Base-by-base conservation (phyloP, 106 monocot genomes). In the Cymbidium sinense region DNA sequence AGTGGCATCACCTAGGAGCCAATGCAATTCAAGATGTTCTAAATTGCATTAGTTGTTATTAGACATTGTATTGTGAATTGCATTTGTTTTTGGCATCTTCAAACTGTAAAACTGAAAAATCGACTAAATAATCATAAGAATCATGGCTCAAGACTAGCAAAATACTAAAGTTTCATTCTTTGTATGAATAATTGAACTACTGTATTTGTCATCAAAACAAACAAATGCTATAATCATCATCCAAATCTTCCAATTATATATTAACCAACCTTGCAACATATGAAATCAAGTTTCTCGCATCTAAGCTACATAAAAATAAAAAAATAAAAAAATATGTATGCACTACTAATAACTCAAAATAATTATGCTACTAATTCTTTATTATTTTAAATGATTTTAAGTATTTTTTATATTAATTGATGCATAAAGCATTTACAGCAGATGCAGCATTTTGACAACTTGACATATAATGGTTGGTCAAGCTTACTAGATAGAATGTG, bases 61-160 rank as follows among this genome's bases (percentile, higher is more conserved):
- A 27, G 64, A 8, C 28, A 64, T 23, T 6, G 21, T 36, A 11
- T 64, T 7, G 28, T 27, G 0, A 64, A 64, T 23, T 64, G 52
- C 52, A 52, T 52, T 52, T 20, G 2, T 3, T 36, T 52, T 20
- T n/a, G 52, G 20, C 17, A 52, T 3, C 52, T 18, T 52, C 52
- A 52, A 64, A 25, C 64, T 64, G 64, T 7, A 64, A 70, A 70
- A 70, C 69, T 70, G 33, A 31, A 70, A 64, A 64, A 7, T 36
- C n/a, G 5, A 64, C 5, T 64, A 27, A 25, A 27, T 64, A 64
- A 64, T 36, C 64, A 64, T 8, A 9, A 3, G 25, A 2, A 27
- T 29, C 25, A 27, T 11, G 52, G 13, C 15, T 52, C 52, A 52
- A 3, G 20, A 52, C 52, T 20, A 52, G 3, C 10, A 52, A 52